Percentiles rank a stretch among this genome's conserved stretches.
These are phyloP conservation scores for Dendrothele bispora DNA, from an alignment of 768 basidiomycete species.

Conservation along the genomic window DNA sequence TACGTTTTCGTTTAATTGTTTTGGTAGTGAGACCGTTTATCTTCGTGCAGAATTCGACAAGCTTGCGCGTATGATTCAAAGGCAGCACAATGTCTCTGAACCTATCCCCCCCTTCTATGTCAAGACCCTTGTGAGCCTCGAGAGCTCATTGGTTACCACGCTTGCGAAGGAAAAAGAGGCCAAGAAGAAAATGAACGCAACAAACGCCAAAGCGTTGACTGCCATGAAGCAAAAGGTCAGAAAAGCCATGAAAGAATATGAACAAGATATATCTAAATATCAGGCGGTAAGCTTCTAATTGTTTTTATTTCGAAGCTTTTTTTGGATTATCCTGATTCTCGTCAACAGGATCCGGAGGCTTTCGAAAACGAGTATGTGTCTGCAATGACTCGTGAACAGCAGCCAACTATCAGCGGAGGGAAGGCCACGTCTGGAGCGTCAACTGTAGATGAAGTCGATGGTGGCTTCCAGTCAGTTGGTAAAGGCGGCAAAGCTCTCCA, in stretches of 20 bases:
- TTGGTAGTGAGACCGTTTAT: neutral
- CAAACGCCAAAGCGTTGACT: conserved; percentile 90
- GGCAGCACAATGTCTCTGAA: conserved; percentile 83
- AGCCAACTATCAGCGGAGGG: conserved; percentile 34
- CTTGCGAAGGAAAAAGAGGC: conserved; percentile 87
- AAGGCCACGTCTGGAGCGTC: conserved; percentile 32
- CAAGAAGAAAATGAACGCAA: conserved; percentile 96
- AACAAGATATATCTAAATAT: conserved; percentile 75
- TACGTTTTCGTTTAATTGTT: conserved; percentile 33
- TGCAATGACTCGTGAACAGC: conserved; percentile 46
- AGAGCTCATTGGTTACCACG: conserved; percentile 70
- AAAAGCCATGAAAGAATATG: conserved; percentile 88
- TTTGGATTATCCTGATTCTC: neutral
- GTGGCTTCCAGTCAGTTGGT: conserved; percentile 88
- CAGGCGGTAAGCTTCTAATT: conserved; percentile 56
- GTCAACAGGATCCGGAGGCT: conserved; percentile 76
- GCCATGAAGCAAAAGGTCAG: conserved; percentile 98
- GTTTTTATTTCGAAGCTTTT: neutral
- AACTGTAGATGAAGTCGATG: conserved; percentile 49
- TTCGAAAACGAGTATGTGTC: conserved; percentile 78
- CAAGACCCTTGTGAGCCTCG: conserved; percentile 72
- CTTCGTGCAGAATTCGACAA: conserved; percentile 86
- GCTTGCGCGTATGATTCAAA: conserved; percentile 83
- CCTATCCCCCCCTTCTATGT: conserved; percentile 86
- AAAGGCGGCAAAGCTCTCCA: conserved; percentile 84